Conservation (phyloP, 2,329 filamentous ascomycete species). For the Zopfia rhizophila region DNA sequence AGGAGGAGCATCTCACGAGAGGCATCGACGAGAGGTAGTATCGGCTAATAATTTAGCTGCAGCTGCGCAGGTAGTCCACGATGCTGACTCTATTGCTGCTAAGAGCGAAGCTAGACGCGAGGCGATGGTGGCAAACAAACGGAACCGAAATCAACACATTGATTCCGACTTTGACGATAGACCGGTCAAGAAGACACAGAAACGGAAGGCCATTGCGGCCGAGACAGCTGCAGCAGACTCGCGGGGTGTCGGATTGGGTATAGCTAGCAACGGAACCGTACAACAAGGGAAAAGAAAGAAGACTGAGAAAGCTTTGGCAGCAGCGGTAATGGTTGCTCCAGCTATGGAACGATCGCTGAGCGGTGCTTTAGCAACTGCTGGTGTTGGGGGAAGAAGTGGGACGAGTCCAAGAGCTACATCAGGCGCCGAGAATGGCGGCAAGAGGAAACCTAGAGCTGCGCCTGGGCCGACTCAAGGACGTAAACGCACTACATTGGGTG, state of each 20-base stretch:
- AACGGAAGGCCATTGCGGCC: conserved; percentile 68
- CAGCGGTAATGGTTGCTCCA: conserved; percentile 47
- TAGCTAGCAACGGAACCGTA: conserved; percentile 65
- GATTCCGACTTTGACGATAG: conserved; percentile 85
- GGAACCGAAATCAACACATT: conserved; percentile 71
- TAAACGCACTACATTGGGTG: conserved; percentile 68
- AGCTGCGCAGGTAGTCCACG: conserved; percentile 78
- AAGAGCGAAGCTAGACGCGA: conserved; percentile 88
- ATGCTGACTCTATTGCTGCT: conserved; percentile 81
- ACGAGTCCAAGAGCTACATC: conserved; percentile 76
- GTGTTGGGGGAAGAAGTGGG: conserved; percentile 46
- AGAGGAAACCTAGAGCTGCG: conserved; percentile 77
- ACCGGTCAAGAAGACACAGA: conserved; percentile 69
- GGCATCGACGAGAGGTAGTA: conserved; percentile 80
- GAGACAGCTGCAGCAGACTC: conserved; percentile 51
- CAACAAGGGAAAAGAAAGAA: conserved; percentile 79
- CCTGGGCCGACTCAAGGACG: conserved; percentile 75
- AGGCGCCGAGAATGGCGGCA: conserved; percentile 59
- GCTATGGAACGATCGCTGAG: conserved; percentile 76
- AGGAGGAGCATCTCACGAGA: conserved; percentile 72
- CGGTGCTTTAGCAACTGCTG: conserved; percentile 62
- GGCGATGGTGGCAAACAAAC: conserved; percentile 79
- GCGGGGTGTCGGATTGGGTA: conserved; percentile 70
- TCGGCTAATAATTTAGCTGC: conserved; percentile 74
- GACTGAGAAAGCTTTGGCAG: conserved; percentile 70